Percentiles rank a stretch among this genome's conserved stretches.
Conservation (phyloP, 2,329 filamentous ascomycete genomes). For the Apiospora rasikravindrae region DNA sequence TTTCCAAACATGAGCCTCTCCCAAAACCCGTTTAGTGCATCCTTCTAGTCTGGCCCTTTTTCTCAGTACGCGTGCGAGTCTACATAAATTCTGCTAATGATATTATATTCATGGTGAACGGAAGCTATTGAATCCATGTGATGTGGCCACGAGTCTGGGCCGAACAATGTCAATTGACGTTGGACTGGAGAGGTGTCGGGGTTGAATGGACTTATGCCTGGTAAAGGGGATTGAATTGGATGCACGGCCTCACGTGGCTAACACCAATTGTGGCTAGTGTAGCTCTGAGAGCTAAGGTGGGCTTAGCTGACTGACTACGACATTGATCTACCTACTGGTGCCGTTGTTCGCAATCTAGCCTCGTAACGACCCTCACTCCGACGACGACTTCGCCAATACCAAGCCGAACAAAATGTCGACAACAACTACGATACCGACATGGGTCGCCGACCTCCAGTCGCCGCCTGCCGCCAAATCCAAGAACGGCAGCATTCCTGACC, state of each 20-base stretch:
- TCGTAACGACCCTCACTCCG: not conserved
- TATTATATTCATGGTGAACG: not conserved
- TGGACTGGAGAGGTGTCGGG: not conserved
- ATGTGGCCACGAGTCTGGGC: not conserved
- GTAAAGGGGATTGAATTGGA: not conserved
- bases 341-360: not conserved
- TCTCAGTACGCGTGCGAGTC: not conserved
- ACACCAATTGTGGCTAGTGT: not conserved
- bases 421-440: slow-evolving; percentile 65
- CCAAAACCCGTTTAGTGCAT: no score
- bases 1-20: not conserved
- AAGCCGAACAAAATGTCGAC: slow-evolving; percentile 33
- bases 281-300: not conserved
- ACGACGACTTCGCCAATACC: not conserved
- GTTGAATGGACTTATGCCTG: not conserved
- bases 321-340: not conserved
- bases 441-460: slow-evolving; percentile 81
- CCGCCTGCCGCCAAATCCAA: slow-evolving; percentile 71
- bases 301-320: not conserved
- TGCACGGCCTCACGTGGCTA: not conserved
- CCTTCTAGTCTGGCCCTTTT: not conserved
- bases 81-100: not conserved
- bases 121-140: not conserved
- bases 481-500: slow-evolving; percentile 75
- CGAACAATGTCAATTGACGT: not conserved